Conservation (phyloP, 2,329 filamentous ascomycete genomes). For the Helicocarpus griseus region DNA sequence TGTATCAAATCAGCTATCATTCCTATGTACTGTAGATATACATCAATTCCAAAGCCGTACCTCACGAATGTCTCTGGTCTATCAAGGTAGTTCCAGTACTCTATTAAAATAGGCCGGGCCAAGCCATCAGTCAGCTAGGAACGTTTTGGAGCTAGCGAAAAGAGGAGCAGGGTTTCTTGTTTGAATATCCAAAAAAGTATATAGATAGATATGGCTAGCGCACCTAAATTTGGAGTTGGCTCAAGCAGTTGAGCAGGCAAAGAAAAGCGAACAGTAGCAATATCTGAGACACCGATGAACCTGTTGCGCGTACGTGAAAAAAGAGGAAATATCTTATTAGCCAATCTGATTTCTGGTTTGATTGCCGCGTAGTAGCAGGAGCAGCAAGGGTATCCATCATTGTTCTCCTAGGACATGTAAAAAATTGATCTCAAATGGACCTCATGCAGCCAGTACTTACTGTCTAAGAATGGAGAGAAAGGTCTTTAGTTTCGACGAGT, state of each 20-base stretch:
- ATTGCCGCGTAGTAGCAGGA: no score
- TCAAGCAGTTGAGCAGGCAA: conserved; percentile 91
- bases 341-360: not conserved
- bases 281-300: conserved; percentile 92
- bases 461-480: conserved; percentile 81
- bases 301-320: conserved; percentile 37
- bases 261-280: conserved; percentile 91
- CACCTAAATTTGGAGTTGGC: conserved; percentile 82
- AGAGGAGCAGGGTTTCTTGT: not conserved
- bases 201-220: conserved; percentile 9
- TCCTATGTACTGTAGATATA: conserved; percentile 1
- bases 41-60: conserved; percentile 28
- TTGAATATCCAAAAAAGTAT: not conserved
- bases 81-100: conserved; percentile 99
- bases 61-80: conserved; percentile 79
- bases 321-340: conserved; percentile 7
- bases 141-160: not conserved
- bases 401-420: no score
- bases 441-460: conserved; percentile 42
- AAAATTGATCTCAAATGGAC: no score
- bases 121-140: conserved; percentile 1
- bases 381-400: no score
- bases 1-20: conserved; percentile 11
- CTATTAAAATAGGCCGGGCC: conserved; percentile 31
- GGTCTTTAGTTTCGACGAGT: conserved; percentile 79